Evolutionary conservation across 2,329 filamentous ascomycete species (phyloP), one percentile per base, ranked within the genome.

Genomic region (Hirsutella thompsonii): DNA sequence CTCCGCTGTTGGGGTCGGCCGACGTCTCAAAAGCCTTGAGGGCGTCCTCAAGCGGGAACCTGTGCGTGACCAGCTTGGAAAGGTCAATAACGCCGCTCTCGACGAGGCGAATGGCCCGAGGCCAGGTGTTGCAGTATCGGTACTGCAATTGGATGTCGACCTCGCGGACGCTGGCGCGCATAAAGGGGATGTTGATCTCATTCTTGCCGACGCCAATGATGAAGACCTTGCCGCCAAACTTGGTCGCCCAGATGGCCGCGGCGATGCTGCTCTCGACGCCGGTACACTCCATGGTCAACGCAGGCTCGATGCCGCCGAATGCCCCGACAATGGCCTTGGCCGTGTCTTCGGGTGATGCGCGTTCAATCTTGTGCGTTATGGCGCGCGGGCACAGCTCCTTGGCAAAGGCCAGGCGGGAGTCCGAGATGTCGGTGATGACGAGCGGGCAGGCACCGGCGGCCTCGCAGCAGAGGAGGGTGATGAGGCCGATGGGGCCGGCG

Each of bases 61-160:
- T 74, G 68, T 96, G 90, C 33, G 90, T 95, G 38, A 95, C 87
- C 46, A 96, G 66, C 63, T 76, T 83, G 53, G 74, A 74, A 57
- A 95, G 66, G 57, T 93, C 79, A 52, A 96, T 75, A 4, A 95
- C 76, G 2, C 86, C 86, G 57, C 81, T 87, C 68, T 87, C 77
- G 30, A 96, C 74, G 48, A 96, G 68, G 37, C 89, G 76, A 51
- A 96, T 95, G 35, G 92, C 90, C 47, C 86, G 77, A 28, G 90
- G 92, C 90, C 90, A 96, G 19, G 87, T 94, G 68, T 96, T 95
- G 67, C 75, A 76, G 69, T 96, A 96, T 46, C 92, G 78, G 69
- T 96, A 96, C 68, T 96, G 90, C 63, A 95, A 92, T 66, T 94
- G 86, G 45, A 96, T 70, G 63, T 96, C 90, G 52, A 96, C 83